A percentile compares a stretch with the other conserved stretches of the same genome.
Conservation (phyloP, 2,329 filamentous ascomycete genomes). For the Aureobasidium sp. region DNA sequence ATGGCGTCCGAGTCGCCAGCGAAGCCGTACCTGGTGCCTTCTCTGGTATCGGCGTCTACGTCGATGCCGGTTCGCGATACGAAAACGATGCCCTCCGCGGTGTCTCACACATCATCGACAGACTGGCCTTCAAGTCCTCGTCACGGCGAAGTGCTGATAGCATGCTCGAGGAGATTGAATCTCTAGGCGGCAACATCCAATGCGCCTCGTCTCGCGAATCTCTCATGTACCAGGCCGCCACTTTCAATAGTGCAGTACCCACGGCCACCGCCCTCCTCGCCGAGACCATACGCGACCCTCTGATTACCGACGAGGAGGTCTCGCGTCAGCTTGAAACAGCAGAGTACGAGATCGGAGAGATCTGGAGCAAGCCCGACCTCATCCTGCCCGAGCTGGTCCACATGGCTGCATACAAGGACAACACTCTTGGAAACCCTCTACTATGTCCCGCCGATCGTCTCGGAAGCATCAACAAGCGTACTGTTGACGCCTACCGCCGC, state of each 20-base stretch:
- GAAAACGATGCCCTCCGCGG: constrained; percentile 80
- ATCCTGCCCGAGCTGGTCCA: constrained; percentile 94
- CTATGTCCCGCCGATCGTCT: constrained; percentile 84
- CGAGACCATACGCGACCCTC: constrained; percentile 84
- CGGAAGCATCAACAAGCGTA: constrained; percentile 61
- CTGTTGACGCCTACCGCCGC: constrained; percentile 71
- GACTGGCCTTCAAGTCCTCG: constrained; percentile 89
- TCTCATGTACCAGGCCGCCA: constrained; percentile 97
- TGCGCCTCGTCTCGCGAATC: constrained; percentile 92
- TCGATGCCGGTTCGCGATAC: constrained; percentile 91
- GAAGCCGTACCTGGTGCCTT: constrained; percentile 93
- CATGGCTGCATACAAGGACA: constrained; percentile 90
- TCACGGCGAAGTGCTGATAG: constrained; percentile 64
- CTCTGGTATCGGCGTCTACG: constrained; percentile 88
- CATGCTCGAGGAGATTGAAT: constrained; percentile 82
- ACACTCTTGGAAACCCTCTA: constrained; percentile 89
- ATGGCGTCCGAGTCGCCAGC: constrained; percentile 89
- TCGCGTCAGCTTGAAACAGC: constrained; percentile 81
- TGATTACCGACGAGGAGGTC: constrained; percentile 81
- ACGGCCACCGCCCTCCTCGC: constrained; percentile 77
- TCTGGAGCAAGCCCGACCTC: constrained; percentile 94
- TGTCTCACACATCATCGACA: constrained; percentile 92
- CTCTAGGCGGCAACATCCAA: constrained; percentile 89
- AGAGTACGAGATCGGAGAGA: constrained; percentile 91
- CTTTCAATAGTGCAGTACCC: constrained; percentile 88